These are phyloP conservation scores for Tuber aestivum DNA, from an alignment of 495 filamentous ascomycete species.

Conservation along the genomic window DNA sequence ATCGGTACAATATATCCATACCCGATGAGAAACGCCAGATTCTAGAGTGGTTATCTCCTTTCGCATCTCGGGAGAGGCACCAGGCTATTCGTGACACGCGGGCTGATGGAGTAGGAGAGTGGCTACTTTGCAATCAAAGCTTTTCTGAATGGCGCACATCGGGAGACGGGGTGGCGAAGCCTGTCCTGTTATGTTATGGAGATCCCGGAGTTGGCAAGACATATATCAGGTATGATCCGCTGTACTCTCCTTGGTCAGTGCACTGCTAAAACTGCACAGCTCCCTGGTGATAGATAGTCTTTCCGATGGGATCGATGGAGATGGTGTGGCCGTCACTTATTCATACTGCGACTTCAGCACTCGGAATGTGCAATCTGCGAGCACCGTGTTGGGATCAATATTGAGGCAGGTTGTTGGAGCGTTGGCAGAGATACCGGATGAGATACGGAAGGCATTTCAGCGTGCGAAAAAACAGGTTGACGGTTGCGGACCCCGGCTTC, in stretches of 20 bases:
- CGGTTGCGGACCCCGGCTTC: not conserved
- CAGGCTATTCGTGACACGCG: not conserved
- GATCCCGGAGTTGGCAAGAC: not conserved
- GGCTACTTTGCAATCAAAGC: not conserved
- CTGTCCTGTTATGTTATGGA: not conserved
- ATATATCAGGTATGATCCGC: not conserved
- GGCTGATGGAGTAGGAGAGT: too few relatives aligned
- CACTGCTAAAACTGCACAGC: not conserved
- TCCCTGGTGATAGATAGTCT: not conserved
- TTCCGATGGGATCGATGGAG: not conserved
- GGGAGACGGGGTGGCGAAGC: not conserved
- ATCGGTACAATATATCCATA: too few relatives aligned
- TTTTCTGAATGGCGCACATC: not conserved
- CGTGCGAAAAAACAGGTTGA: not conserved
- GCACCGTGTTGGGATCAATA: not conserved
- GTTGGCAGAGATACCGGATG: not conserved
- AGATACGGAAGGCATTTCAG: not conserved
- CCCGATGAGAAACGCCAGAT: too few relatives aligned
- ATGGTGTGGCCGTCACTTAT: not conserved
- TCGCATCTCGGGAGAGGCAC: not conserved
- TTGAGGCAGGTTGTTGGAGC: not conserved
- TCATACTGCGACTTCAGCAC: not conserved
- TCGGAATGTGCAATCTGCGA: not conserved
- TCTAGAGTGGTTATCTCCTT: too few relatives aligned
- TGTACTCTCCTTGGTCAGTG: not conserved